Conservation (phyloP, 257 asterid genomes). For the Nicotiana paniculata region DNA sequence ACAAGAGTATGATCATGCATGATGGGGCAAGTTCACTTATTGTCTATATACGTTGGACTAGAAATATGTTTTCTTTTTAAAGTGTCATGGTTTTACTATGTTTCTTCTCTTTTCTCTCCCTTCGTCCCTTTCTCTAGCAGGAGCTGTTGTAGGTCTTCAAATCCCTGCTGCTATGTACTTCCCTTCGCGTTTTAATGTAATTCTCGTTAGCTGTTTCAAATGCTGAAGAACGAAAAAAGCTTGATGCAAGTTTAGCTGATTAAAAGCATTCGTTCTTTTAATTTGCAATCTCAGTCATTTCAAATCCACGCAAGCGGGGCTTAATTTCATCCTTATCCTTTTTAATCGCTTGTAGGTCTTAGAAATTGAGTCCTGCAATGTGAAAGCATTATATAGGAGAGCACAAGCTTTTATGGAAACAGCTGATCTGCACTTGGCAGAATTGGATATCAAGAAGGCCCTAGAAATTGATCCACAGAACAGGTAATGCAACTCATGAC, state of each 20-base stretch:
- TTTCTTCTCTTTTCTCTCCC: neutral
- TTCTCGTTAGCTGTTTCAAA: neutral
- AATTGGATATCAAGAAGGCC: slow-evolving; percentile 35
- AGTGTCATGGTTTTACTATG: neutral
- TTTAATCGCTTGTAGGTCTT: slow-evolving; percentile 34
- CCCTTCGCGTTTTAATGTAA: neutral
- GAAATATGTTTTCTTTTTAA: neutral
- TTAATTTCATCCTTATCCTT: neutral
- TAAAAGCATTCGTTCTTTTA: neutral
- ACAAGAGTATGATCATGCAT: neutral
- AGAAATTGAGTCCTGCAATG: slow-evolving; percentile 45
- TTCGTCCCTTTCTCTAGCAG: neutral
- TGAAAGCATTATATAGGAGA: slow-evolving; percentile 41
- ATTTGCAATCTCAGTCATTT: neutral
- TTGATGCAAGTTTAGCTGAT: neutral
- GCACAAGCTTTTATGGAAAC: slow-evolving; percentile 42
- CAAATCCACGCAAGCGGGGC: neutral
- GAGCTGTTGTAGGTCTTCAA: neutral
- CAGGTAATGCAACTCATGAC: slow-evolving; percentile 16
- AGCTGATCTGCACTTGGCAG: slow-evolving; percentile 38
- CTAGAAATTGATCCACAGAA: slow-evolving; percentile 38
- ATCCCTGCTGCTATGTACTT: neutral
- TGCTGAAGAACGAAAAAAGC: neutral
- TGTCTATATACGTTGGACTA: neutral
- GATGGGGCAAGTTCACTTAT: neutral